These are phyloP conservation scores for Paramyrothecium roridum DNA, from an alignment of 2,329 filamentous ascomycete genomes.

Conservation along the genomic window DNA sequence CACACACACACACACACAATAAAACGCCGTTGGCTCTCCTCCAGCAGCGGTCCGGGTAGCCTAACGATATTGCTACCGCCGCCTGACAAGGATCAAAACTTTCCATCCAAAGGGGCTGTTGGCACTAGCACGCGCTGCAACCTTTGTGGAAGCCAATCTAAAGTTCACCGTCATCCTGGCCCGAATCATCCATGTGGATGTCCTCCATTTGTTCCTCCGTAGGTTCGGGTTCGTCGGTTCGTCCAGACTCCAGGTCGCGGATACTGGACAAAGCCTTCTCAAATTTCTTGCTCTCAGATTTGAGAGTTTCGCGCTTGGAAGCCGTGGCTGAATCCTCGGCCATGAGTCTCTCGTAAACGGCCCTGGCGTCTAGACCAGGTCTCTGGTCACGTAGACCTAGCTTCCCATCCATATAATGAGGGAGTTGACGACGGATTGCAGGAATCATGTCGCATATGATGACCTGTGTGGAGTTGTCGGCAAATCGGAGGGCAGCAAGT, in stretches of 20 bases:
- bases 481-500: slow-evolving; percentile 61
- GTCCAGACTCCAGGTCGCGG: slow-evolving; percentile 35
- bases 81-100: no score
- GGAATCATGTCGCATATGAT: slow-evolving; percentile 48
- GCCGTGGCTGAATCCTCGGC: slow-evolving; percentile 45
- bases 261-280: slow-evolving; percentile 44
- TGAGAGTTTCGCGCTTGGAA: slow-evolving; percentile 34
- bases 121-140: no score
- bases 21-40: no score
- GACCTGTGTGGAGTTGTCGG: slow-evolving; percentile 50
- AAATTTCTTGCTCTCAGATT: slow-evolving; percentile 42
- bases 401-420: slow-evolving; percentile 38
- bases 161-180: not conserved
- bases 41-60: no score
- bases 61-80: no score
- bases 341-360: slow-evolving; percentile 41
- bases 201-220: slow-evolving; percentile 2
- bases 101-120: no score
- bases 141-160: not conserved
- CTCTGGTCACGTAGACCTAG: slow-evolving; percentile 31
- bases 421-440: slow-evolving; percentile 34
- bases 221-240: slow-evolving; percentile 8
- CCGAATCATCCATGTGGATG: not conserved
- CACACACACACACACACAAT: no score
- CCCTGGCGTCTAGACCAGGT: slow-evolving; percentile 17